These are phyloP conservation scores for Phytophthora macrochlamydospora DNA, from an alignment of 352 stramenopile genomes.

Conservation along the genomic window DNA sequence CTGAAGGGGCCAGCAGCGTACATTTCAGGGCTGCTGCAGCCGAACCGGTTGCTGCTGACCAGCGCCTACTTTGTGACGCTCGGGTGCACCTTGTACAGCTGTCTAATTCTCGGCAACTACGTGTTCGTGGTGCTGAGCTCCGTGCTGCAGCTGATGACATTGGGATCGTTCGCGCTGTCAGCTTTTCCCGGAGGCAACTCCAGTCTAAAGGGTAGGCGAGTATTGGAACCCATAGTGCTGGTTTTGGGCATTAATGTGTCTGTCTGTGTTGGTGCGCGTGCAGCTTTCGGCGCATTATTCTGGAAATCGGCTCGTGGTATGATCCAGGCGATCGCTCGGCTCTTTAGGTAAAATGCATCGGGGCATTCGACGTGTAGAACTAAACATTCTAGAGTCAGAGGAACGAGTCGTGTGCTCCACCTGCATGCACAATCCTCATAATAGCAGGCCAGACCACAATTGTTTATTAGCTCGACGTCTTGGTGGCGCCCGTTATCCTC, in stretches of 20 bases:
- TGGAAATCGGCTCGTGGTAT: constrained; percentile 69
- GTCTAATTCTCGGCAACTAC: constrained; percentile 83
- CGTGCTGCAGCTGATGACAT: constrained; percentile 62
- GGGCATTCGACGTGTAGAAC: constrained; percentile 6
- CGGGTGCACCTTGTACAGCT: constrained; percentile 79
- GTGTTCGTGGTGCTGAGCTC: constrained; percentile 84
- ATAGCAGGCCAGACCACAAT: constrained; percentile 25
- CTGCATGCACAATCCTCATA: constrained; percentile 5
- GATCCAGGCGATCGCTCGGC: constrained; percentile 57
- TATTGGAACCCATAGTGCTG: not conserved
- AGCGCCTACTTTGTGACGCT: constrained; percentile 74
- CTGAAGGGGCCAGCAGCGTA: constrained; percentile 74
- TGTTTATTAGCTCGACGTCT: constrained; percentile 22
- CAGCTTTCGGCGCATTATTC: constrained; percentile 69
- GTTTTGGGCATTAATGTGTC: not conserved
- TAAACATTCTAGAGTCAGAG: not conserved
- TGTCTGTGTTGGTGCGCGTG: not conserved
- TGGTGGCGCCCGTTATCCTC: constrained; percentile 12
- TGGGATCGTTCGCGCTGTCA: constrained; percentile 61
- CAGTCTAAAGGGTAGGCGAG: constrained; percentile 59
- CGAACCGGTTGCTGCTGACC: constrained; percentile 67
- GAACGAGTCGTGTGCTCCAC: constrained; percentile 3
- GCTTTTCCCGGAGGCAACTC: constrained; percentile 66
- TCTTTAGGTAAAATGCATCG: constrained; percentile 48
- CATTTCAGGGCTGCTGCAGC: constrained; percentile 58